Conservation (phyloP, 139 green algal species). For the Picochlorum sp. region DNA sequence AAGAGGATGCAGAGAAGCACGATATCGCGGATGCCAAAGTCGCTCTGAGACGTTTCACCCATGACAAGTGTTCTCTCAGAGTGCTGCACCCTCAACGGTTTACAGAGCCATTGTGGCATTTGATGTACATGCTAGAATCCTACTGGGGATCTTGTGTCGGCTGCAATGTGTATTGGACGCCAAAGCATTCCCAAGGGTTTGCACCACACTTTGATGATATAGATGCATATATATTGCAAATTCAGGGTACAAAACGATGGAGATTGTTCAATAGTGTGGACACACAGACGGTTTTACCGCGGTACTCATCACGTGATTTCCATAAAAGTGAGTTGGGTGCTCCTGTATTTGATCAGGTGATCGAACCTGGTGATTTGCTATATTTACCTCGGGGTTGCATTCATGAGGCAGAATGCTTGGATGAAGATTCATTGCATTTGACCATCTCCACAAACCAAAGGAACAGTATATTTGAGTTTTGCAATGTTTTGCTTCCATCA, state of each 20-base stretch:
- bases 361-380: slow-evolving; percentile 58
- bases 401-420: slow-evolving; percentile 28
- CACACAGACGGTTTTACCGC: slow-evolving; percentile 31
- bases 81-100: slow-evolving; percentile 76
- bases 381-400: slow-evolving; percentile 56
- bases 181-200: slow-evolving; percentile 38
- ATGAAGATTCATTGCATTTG: slow-evolving; percentile 59
- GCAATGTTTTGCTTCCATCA: slow-evolving; percentile 41
- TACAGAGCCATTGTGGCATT: slow-evolving; percentile 26
- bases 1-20: background rate
- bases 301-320: slow-evolving; percentile 38
- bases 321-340: slow-evolving; percentile 32
- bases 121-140: slow-evolving; percentile 55
- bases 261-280: slow-evolving; percentile 19
- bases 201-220: slow-evolving; percentile 83
- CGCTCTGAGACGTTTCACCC: slow-evolving; percentile 41
- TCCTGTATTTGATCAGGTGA: slow-evolving; percentile 36
- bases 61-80: slow-evolving; percentile 34
- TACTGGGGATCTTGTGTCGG: slow-evolving; percentile 66
- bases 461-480: slow-evolving; percentile 42
- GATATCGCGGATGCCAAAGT: slow-evolving; percentile 36
- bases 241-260: slow-evolving; percentile 69
- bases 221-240: slow-evolving; percentile 74
- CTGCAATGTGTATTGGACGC: slow-evolving; percentile 40
- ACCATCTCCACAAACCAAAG: slow-evolving; percentile 59